Base-by-base conservation (phyloP, 2,329 filamentous ascomycete genomes). In the Fusarium lateritium region DNA sequence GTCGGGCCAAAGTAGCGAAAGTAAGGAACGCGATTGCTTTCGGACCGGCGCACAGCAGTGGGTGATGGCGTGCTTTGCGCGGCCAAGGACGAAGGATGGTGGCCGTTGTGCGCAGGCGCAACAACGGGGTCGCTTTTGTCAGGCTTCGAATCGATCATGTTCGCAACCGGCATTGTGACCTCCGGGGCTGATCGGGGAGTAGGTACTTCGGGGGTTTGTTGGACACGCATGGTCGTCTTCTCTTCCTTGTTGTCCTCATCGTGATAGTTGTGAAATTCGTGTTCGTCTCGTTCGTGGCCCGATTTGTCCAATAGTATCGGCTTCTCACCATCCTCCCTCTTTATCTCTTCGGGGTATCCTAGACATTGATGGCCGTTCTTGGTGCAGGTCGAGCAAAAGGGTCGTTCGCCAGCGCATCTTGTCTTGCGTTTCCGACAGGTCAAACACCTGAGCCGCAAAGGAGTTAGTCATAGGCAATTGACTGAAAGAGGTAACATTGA, bases 1-100 rank as follows among this genome's bases (percentile, higher is more conserved):
- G 94, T 97, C 0, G 93, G 93, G 0, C 94, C 94, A 76, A 97
- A 96, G 79, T 96, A 97, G 63, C 94, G 86, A 74, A 97, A 97
- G 77, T 96, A 97, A 1, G 94, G 94, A 67, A 97, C 92, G 55
- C 91, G 87, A 74, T 91, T 83, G 64, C 87, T 83, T 76, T 86
- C 84, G 31, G 82, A 78, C 71, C 86, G 83, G 65, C 86, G 81
- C 50, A 84, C 79, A 13, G 81, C 73, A 2, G 84, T 67, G 5
- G 72, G 83, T 22, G 85, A 86, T 28, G 78, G 67, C 17, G 73
- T 43, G 38, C 76, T 75, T 42, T 75, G 74, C 3, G 76, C 58
- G 8, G 76, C 46, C 15, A 58, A 6, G 15, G 49, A 19, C 5
- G 54, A 59, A 19, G 36, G 46, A 17, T 56, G 63, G n/a, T 67